Evolutionary conservation across 2,329 filamentous ascomycete species (phyloP).

Genomic region (Aspergillus ibericus): DNA sequence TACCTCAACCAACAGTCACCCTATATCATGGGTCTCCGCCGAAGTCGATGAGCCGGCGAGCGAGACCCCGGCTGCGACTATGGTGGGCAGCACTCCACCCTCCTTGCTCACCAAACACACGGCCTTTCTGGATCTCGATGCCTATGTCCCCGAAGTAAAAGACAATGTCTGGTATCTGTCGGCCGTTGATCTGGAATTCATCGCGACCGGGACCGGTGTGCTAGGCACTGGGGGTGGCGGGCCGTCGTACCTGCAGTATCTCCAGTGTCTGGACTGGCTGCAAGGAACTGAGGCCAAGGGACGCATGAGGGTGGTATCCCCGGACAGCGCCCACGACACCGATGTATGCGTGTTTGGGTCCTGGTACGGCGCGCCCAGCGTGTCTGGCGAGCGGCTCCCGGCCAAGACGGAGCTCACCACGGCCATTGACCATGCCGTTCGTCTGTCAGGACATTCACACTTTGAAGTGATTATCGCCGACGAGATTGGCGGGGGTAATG

Average conservation of each 20-base stretch:
- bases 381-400: constrained; percentile 16
- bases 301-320: constrained; percentile 44
- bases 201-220: constrained; percentile 39
- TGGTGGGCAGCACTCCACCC: not conserved
- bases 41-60: not conserved
- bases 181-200: constrained; percentile 38
- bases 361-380: constrained; percentile 43
- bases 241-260: constrained; percentile 46
- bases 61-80: not conserved
- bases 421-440: not conserved
- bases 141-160: constrained; percentile 34
- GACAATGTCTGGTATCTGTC: constrained; percentile 40
- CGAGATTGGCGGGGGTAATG: constrained; percentile 38
- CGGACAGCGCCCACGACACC: constrained; percentile 36
- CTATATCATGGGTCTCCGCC: not conserved
- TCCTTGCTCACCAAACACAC: constrained; percentile 23
- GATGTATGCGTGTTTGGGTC: constrained; percentile 46
- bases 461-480: not conserved
- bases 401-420: constrained; percentile 7
- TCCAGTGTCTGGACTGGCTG: constrained; percentile 45
- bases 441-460: not conserved
- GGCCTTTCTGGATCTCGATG: constrained; percentile 26
- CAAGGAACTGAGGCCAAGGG: constrained; percentile 21
- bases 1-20: constrained; percentile 9
- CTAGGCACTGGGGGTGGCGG: constrained; percentile 45